phyloP scores from a whole-genome alignment of 1,284 basidiomycete species.

The Tremellales sp. region DNA sequence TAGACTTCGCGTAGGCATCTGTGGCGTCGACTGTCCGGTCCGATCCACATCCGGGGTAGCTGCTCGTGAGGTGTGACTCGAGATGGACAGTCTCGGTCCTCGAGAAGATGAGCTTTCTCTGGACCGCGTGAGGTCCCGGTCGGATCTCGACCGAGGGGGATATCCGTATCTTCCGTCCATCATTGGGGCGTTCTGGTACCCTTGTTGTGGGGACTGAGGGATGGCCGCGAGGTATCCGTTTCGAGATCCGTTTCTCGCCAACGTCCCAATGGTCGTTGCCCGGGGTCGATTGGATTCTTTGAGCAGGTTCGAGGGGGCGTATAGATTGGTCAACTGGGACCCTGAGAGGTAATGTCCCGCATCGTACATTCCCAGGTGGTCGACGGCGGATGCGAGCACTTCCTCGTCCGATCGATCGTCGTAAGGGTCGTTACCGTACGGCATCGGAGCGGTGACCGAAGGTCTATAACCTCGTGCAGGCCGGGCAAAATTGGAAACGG shows the following conservation, averaged over 20 bases:
- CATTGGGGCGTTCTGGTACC: constrained; percentile 4
- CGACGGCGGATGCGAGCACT: constrained; percentile 33
- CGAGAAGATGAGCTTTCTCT: constrained; percentile 29
- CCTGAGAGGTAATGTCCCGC: constrained; percentile 6
- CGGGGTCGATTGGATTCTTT: constrained; percentile 61
- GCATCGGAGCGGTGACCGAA: constrained; percentile 56
- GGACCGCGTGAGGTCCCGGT: constrained; percentile 30
- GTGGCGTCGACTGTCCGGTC: constrained; percentile 48
- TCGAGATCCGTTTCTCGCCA: constrained; percentile 56
- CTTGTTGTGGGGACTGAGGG: constrained; percentile 39
- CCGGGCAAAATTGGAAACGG: constrained; percentile 69
- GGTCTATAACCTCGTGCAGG: constrained; percentile 63
- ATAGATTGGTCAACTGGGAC: constrained; percentile 13
- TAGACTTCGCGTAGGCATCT: constrained; percentile 88
- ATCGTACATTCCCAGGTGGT: constrained; percentile 41
- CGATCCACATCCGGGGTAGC: constrained; percentile 42
- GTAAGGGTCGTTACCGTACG: constrained; percentile 65
- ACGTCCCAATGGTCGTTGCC: constrained; percentile 83
- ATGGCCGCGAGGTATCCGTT: constrained; percentile 53
- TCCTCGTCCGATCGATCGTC: constrained; percentile 59
- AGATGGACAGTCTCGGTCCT: constrained; percentile 37
- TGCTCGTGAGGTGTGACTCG: constrained; percentile 37
- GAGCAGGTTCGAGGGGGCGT: constrained; percentile 10
- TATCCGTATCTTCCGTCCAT: constrained; percentile 26
- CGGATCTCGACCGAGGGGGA: constrained; percentile 28